Conservation (phyloP, 805 yeast species). For the Cyberlindnera samutprakarnensis region DNA sequence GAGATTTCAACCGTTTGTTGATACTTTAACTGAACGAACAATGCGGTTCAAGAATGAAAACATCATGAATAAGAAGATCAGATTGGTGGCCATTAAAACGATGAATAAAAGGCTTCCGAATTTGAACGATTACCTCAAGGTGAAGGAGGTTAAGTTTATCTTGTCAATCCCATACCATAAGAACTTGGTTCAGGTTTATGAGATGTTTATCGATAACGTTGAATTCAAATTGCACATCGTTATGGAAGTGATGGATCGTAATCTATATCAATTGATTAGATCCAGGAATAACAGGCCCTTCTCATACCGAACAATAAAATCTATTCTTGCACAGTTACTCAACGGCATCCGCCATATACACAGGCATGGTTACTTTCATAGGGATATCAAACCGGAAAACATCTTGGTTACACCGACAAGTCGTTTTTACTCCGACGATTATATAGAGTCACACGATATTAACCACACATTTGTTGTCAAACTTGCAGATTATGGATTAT, state of each 20-base stretch:
- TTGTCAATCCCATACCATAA: slow-evolving; percentile 63
- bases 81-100: slow-evolving; percentile 72
- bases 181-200: slow-evolving; percentile 66
- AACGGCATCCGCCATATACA: slow-evolving; percentile 83
- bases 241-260: slow-evolving; percentile 86
- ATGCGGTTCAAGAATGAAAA: slow-evolving; percentile 23
- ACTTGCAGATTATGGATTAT: slow-evolving; percentile 75
- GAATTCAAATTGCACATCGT: slow-evolving; percentile 63
- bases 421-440: slow-evolving; percentile 39
- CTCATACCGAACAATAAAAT: slow-evolving; percentile 50
- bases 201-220: slow-evolving; percentile 64
- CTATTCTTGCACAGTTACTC: slow-evolving; percentile 64
- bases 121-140: slow-evolving; percentile 48
- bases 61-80: slow-evolving; percentile 25
- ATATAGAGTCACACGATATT: slow-evolving; percentile 15
- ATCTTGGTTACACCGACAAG: slow-evolving; percentile 59
- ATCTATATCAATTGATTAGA: slow-evolving; percentile 69
- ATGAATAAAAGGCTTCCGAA: slow-evolving; percentile 50
- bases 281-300: slow-evolving; percentile 47
- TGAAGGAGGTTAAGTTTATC: slow-evolving; percentile 64
- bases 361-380: slow-evolving; percentile 57
- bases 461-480: slow-evolving; percentile 51
- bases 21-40: slow-evolving; percentile 42
- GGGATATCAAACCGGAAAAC: slow-evolving; percentile 94
- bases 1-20: slow-evolving; percentile 12